Evolutionary conservation across 371 early-diverging fungal species (phyloP).

Genomic region (Apophysomyces trapeziformis): DNA sequence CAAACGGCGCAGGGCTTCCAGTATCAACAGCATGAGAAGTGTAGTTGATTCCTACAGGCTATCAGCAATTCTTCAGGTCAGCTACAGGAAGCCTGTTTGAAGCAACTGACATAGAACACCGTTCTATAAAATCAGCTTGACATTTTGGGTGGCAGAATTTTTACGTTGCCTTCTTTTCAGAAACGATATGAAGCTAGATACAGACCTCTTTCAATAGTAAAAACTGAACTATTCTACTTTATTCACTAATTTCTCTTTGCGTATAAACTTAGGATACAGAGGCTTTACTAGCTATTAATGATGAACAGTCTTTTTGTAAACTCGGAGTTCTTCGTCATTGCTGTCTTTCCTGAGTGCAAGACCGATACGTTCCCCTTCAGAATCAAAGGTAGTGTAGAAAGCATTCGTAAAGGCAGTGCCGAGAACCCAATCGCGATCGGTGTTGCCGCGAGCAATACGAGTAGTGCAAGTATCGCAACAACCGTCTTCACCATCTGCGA

Average conservation of each 20-base stretch:
- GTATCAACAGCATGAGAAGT: too few species aligned
- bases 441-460: conserved; percentile 40
- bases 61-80: too few species aligned
- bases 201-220: too few species aligned
- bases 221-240: not conserved
- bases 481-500: conserved; percentile 36
- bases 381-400: conserved; percentile 49
- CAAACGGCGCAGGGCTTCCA: too few species aligned
- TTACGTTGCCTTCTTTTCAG: too few species aligned
- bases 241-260: not conserved
- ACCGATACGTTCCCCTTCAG: conserved; percentile 43
- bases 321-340: conserved; percentile 35
- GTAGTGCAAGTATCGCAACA: conserved; percentile 47
- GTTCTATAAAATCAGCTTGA: too few species aligned
- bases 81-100: too few species aligned
- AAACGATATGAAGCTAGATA: too few species aligned
- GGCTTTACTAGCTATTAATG: conserved; percentile 12
- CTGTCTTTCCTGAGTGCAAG: conserved; percentile 47
- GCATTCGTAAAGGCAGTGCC: conserved; percentile 47
- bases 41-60: too few species aligned
- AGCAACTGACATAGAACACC: too few species aligned
- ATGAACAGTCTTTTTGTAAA: conserved; percentile 39
- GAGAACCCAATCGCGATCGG: conserved; percentile 48
- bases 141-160: too few species aligned
- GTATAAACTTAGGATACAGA: not conserved